Evolutionary conservation across 2,329 filamentous ascomycete genomes (phyloP).

Genomic region (Nothophaeocryptopus gaeumannii): DNA sequence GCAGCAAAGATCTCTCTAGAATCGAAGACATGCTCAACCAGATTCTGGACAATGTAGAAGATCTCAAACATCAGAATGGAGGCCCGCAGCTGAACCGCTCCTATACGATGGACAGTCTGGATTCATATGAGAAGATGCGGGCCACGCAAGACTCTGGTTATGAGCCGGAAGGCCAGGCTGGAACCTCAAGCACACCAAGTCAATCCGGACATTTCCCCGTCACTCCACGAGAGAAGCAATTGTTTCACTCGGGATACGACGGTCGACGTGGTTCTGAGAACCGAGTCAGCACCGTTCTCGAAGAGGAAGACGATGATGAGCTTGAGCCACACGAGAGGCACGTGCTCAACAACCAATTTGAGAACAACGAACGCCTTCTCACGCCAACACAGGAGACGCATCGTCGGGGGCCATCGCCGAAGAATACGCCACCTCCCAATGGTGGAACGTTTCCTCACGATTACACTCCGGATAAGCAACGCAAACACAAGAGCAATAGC

Average conservation of each 20-base stretch:
- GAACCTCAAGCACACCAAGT: conserved; percentile 69
- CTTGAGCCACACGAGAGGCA: conserved; percentile 59
- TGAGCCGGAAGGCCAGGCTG: conserved; percentile 77
- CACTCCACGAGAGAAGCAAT: conserved; percentile 32
- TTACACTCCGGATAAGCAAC: conserved; percentile 70
- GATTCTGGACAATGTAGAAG: conserved; percentile 87
- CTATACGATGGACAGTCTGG: conserved; percentile 48
- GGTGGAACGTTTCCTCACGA: conserved; percentile 47
- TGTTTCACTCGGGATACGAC: conserved; percentile 51
- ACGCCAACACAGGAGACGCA: conserved; percentile 58
- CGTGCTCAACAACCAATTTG: conserved; percentile 54
- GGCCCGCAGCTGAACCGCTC: conserved; percentile 26
- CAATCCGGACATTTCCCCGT: conserved; percentile 68
- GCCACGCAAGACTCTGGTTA: conserved; percentile 71
- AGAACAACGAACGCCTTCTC: conserved; percentile 58
- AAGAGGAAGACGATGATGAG: conserved; percentile 80
- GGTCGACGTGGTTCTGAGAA: conserved; percentile 62
- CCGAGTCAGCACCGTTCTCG: conserved; percentile 85
- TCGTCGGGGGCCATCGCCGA: conserved; percentile 36
- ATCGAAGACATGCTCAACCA: conserved; percentile 66
- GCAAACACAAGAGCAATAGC: conserved; percentile 83
- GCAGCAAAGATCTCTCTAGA: conserved; percentile 64
- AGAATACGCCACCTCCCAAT: conserved; percentile 50
- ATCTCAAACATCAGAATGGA: conserved; percentile 41
- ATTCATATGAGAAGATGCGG: conserved; percentile 68